phyloP scores from a whole-genome alignment of 2,329 filamentous ascomycete species.

The Colletotrichum sp. region DNA sequence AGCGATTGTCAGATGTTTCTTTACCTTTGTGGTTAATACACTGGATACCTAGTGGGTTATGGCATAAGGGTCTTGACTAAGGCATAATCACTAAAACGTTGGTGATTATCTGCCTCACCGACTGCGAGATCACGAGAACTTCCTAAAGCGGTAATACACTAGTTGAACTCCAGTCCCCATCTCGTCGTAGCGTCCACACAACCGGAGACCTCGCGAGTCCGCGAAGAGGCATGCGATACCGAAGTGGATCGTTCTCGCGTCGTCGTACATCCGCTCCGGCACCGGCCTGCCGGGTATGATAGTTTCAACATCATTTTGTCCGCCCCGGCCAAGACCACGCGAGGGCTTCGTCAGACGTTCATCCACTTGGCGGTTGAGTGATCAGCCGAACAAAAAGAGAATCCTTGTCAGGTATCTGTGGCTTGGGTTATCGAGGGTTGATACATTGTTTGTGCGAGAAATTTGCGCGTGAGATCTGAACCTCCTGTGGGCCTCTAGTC shows the following conservation, averaged over 20 bases:
- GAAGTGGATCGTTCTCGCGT: not conserved
- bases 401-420: not conserved
- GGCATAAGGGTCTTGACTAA: not conserved
- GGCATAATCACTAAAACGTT: not conserved
- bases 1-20: not conserved
- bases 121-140: not conserved
- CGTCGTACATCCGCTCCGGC: not conserved
- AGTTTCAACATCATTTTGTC: not conserved
- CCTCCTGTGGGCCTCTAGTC: not conserved
- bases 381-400: not conserved
- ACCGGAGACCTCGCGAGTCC: not conserved
- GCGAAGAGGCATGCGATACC: not conserved
- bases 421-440: not conserved
- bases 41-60: not conserved
- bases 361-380: not conserved
- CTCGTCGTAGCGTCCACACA: not conserved
- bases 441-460: not conserved
- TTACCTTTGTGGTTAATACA: not conserved
- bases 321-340: not conserved
- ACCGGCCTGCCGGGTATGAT: not conserved
- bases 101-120: not conserved
- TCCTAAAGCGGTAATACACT: not conserved
- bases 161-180: not conserved
- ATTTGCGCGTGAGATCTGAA: not conserved
- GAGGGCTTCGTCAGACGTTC: fast-evolving